phyloP scores from a whole-genome alignment of 2,329 filamentous ascomycete species.

The Monosporascus cannonballus region DNA sequence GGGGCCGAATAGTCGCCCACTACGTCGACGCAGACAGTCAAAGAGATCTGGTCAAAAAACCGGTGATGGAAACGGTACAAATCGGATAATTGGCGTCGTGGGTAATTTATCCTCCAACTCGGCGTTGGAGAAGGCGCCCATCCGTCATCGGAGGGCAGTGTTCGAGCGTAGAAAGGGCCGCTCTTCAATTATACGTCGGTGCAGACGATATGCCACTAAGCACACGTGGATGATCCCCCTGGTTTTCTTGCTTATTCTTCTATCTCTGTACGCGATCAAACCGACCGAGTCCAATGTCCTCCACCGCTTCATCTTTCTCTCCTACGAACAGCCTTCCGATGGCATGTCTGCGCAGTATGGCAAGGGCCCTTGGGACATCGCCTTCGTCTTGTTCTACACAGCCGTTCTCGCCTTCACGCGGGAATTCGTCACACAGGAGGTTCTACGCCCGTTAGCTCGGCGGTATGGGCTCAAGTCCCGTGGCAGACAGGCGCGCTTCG shows the following conservation, averaged over 20 bases:
- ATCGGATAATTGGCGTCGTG: background rate
- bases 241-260: conserved; percentile 45
- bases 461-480: conserved; percentile 52
- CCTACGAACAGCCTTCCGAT: conserved; percentile 53
- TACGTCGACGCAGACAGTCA: background rate
- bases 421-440: conserved; percentile 68
- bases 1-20: background rate
- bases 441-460: conserved; percentile 58
- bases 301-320: conserved; percentile 61
- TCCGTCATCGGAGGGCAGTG: background rate
- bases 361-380: conserved; percentile 62
- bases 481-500: conserved; percentile 63
- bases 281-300: conserved; percentile 60
- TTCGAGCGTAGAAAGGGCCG: conserved; percentile 4
- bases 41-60: background rate
- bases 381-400: conserved; percentile 67
- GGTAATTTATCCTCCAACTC: background rate
- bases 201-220: conserved; percentile 13
- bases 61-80: background rate
- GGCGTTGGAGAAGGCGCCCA: background rate
- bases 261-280: conserved; percentile 54
- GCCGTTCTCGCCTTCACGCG: conserved; percentile 66
- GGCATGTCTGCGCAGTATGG: conserved; percentile 53
- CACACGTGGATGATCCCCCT: conserved; percentile 44
- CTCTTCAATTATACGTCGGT: conserved; percentile 4